Evolutionary conservation across 2,329 filamentous ascomycete genomes (phyloP), one percentile per base, ranked within the genome.

Genomic region (Didymella exigua): DNA sequence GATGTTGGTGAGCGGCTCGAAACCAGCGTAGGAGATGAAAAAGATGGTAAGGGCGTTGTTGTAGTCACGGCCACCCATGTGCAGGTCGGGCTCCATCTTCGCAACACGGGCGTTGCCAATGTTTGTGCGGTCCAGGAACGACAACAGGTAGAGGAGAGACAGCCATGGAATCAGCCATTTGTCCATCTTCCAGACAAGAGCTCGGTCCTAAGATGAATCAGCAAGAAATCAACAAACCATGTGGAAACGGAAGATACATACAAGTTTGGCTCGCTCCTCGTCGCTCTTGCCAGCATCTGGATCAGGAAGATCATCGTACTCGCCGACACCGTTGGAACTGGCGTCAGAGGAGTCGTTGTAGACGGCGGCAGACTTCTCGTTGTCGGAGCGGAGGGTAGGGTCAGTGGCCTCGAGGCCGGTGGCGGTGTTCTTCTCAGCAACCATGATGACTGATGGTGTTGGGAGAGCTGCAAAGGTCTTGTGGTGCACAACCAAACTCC

Each of bases 11-110:
- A 85, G 82, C 3, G 73, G 77, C 63, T 81, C 79, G 40, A 79
- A 75, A 19, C 76, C 67, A n/a, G 78, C 77, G 57, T 81, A 81
- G 1, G 76, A 77, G 56, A 80, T 76, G 69, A 89, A 89, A 72
- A 88, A 89, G 2, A 89, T 73, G 1, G 86, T 89, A 45, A 89
- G 67, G 0, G 86, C 85, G 1, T 82, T 83, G 4, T 88, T 78
- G 62, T 89, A 89, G 60, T 88, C 79, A 49, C 87, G 84, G 2
- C 83, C 84, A 0, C 21, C 47, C 69, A 76, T 71, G 4, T 60
- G n/a, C n/a, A 72, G 58, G 18, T 64, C 60, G 11, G 29, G 47
- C 36, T 66, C 69, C 47, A 75, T 67, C 7, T 70, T 62, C 30
- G 74, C 71, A 30, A 77, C 72, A 52, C 70, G 70, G 49, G 69